Base-by-base conservation (phyloP, 768 basidiomycete species). In the Baorangia bicolor region DNA sequence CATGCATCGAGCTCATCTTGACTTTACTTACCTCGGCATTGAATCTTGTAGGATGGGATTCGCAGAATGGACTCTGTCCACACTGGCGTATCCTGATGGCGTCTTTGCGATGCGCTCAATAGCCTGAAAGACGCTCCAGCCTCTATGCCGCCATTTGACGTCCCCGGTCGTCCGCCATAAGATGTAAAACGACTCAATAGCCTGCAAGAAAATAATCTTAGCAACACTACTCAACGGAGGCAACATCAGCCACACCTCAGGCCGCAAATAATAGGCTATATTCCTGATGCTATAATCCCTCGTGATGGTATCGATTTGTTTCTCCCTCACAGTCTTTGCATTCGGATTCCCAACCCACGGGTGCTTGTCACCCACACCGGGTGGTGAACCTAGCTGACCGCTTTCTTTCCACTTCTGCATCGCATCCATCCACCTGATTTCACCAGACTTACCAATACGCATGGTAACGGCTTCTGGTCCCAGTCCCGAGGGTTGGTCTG, bases 151-250 rank as follows among this genome's bases (percentile, higher is more conserved):
- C 90, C 90, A 92, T 53, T 77, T 79, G 30, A 66, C 64, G 61
- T 92, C 80, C 0, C 86, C 82, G 2, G 90, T 92, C 9, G 80
- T 78, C 42, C 81, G 81, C 84, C 86, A 92, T 53, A 92, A 67
- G 18, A 90, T 62, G 65, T 85, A 90, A 51, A 92, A 68, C 11
- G 85, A 86, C 66, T 92, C 90, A 5, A 92, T 62, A 8, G 90
- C 83, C 88, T 92, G 61, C 10, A 30, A 31, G n/a, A 25, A 46
- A 18, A 25, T 20, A 21, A 28, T 49, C 28, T 53, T 23, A 58
- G 25, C 16, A 33, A 66, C 20, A 18, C 13, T 3, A 7, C 5
- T n/a, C 25, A 7, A 38, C 20, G 23, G 9, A 30, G 18, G 4
- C 9, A 56, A 21, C 11, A 47, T 35, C 18, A 27, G 5, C 5